Evolutionary conservation across 1,284 basidiomycete species (phyloP).

Genomic region (Pseudozyma pruni): DNA sequence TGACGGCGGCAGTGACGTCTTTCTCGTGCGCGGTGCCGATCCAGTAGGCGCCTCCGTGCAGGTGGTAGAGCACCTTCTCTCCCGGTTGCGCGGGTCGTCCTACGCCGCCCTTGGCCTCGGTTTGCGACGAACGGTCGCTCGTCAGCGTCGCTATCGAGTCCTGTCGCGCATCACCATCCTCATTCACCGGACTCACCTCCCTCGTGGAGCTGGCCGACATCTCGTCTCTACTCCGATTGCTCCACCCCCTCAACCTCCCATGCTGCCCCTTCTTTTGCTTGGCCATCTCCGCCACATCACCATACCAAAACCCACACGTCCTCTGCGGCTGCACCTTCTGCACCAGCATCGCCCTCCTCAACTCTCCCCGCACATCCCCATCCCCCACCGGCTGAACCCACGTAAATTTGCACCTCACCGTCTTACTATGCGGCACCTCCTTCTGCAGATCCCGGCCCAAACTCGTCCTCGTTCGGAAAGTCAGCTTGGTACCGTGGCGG

Average conservation of each 20-base stretch:
- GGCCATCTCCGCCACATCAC: constrained; percentile 27
- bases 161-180: background rate
- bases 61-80: constrained; percentile 60
- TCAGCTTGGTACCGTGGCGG: constrained; percentile 55
- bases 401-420: constrained; percentile 54
- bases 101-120: constrained; percentile 23
- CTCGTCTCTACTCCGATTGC: background rate
- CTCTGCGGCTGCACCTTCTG: constrained; percentile 43
- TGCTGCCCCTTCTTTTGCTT: background rate
- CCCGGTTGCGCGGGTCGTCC: constrained; percentile 40
- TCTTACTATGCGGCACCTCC: constrained; percentile 57
- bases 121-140: background rate
- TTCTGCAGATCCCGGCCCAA: constrained; percentile 50
- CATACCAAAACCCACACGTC: constrained; percentile 62
- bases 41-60: constrained; percentile 66
- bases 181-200: constrained; percentile 7
- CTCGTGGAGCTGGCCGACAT: background rate
- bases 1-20: constrained; percentile 57
- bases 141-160: constrained; percentile 11
- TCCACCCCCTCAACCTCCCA: background rate
- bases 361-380: constrained; percentile 51
- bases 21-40: constrained; percentile 60
- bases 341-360: constrained; percentile 49
- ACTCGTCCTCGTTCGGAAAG: constrained; percentile 58
- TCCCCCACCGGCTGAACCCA: constrained; percentile 54